Evolutionary conservation across 176 grass and related monocot species (phyloP), one percentile per base, ranked within the genome.

Genomic region (Zoysia japonica): DNA sequence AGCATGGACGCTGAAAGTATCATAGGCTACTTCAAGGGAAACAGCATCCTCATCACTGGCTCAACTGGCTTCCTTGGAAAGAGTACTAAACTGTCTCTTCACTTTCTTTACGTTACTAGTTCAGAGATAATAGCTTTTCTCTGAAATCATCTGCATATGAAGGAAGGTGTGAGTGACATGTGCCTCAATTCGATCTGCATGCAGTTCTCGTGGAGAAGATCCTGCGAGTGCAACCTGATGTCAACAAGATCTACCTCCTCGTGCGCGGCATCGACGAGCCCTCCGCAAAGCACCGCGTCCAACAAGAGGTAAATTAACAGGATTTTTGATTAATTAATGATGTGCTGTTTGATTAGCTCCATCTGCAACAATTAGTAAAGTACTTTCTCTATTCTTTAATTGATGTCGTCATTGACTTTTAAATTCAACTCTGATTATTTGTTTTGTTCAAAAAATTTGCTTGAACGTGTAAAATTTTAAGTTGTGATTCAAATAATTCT

Each of bases 151-250:
- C 8, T 39, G 17, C 41, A 20, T 44, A 3, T 61, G 41, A 11
- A 74, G 2, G 3, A 55, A 8, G 6, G 19, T 40, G 16, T 74
- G 9, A 16, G 5, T 12, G 48, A 16, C 38, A 13, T 36, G 3
- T 4, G 51, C 37, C 28, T 28, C 28, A 28, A 28, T 28, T 9
- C 40, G 41, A 52, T 0, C 4, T 45, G 44, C 6, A 45, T 76
- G 47, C 70, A 97, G 94, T 97, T 75, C 84, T 94, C 56, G 82
- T 97, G 87, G 94, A 97, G 91, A 97, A 97, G 84, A 77, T 97
- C 62, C 82, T 97, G 3, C 82, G 91, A 7, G 87, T 93, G 81
- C 87, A 97, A 54, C 91, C 94, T 6, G 78, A 90, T 20, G 87
- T 91, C 12, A 90, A 79, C 77, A 90, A 76, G 85, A 82, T 97